Base-by-base conservation (phyloP, 2,329 filamentous ascomycete genomes). In the Tolypocladium inflatum region DNA sequence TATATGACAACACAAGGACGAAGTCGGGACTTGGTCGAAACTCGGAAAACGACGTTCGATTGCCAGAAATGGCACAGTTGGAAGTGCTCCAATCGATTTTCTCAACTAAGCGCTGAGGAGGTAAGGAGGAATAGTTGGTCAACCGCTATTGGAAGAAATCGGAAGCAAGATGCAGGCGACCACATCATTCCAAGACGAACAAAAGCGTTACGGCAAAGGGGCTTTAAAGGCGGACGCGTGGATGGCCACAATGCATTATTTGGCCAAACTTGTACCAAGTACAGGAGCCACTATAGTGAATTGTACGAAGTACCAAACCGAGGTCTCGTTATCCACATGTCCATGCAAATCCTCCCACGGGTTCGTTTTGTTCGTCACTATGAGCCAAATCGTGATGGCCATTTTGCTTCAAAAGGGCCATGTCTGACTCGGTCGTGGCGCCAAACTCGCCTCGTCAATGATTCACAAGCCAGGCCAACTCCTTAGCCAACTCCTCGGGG, bases 391-490 rank as follows among this genome's bases (percentile, higher is more conserved):
- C 3, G 17, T n/a, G 6, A 30, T 17, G 45, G 5, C 1, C 26
- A 4, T 9, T 11, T 33, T 11, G 7, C 17, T 17, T 11, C 26
- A 19, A 50, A 15, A 5, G 30, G 17, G 23, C 43, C 7, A 8
- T 30, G 13, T 9, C 9, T 23, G 11, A 21, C 42, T 45, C 21
- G 21, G 7, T 9, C 8, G 1, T 17, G 15, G 6, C 13, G 43
- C 15, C 13, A 5, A 33, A 9, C 8, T 33, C 4, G 30, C 21
- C 51, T 35, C 52, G 43, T 30, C 57, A 58, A 45, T 63, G 58
- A 43, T 62, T 74, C 19, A 79, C 67, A 8, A 78, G 67, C 77
- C 76, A 80, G 2, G 66, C 66, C 64, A 88, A 65, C 64, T 80
- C 75, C 59, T 72, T 66, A 1, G 74, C 76, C 63, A 80, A 75